Percentiles rank a stretch among this genome's conserved stretches.
Conservation (phyloP, 139 green algal genomes). For the Auxenochlorella pyrenoidosa region DNA sequence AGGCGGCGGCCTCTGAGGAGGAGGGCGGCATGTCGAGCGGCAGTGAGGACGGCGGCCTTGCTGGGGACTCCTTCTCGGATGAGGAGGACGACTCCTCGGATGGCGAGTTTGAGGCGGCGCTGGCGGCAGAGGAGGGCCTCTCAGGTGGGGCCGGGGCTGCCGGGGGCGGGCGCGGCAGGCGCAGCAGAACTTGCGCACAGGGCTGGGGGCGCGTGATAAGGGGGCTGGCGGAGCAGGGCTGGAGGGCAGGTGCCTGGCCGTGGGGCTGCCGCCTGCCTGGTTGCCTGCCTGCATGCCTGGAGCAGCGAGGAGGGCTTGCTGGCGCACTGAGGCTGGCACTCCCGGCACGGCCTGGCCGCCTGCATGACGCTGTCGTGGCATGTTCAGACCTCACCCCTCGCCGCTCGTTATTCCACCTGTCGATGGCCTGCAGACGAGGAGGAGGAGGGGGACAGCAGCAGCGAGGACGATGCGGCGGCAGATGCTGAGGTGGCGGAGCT, state of each 20-base stretch:
- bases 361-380: background rate
- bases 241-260: no score
- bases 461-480: background rate
- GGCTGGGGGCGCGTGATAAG: no score
- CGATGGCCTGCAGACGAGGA: conserved; percentile 12
- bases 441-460: background rate
- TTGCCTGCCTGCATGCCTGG: background rate
- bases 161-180: no score
- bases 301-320: no score
- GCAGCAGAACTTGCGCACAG: no score
- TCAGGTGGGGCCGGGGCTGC: background rate
- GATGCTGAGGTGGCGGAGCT: conserved; percentile 26
- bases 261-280: background rate
- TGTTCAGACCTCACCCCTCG: background rate
- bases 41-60: background rate
- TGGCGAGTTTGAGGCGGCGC: conserved; percentile 10
- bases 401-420: background rate
- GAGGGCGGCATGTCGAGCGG: background rate
- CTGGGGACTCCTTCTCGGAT: conserved; percentile 13
- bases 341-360: background rate
- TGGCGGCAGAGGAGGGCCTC: background rate
- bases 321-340: no score
- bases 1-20: background rate
- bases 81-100: conserved; percentile 18
- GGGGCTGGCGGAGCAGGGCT: no score